A percentile compares a stretch with the other conserved stretches of the same genome.
Evolutionary conservation across 129 eudicot species (phyloP).

Genomic region (Helichrysum umbraculigerum): DNA sequence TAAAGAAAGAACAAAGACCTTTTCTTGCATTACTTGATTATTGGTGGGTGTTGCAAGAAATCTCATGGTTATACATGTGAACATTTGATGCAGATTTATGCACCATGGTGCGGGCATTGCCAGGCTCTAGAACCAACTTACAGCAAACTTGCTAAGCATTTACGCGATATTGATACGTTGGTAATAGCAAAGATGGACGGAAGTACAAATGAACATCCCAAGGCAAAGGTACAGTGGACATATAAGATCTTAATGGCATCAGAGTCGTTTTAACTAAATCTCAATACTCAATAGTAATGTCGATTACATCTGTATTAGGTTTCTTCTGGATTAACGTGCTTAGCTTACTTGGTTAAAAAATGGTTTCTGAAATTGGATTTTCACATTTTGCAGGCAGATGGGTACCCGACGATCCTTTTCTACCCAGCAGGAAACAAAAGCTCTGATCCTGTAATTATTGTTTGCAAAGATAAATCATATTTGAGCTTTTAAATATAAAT

Average conservation of each 20-base stretch:
- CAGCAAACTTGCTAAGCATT: constrained; percentile 87
- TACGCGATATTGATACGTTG: constrained; percentile 62
- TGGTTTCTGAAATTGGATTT: constrained; percentile 9
- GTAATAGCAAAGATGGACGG: constrained; percentile 89
- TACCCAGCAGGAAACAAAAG: constrained; percentile 88
- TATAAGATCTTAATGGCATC: background rate
- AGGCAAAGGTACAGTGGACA: constrained; percentile 54
- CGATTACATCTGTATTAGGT: background rate
- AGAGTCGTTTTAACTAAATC: background rate
- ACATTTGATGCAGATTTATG: constrained; percentile 53
- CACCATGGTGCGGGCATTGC: constrained; percentile 96
- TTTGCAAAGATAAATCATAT: constrained; percentile 4
- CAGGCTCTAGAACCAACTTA: constrained; percentile 88
- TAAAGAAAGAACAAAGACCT: background rate
- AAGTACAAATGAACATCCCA: constrained; percentile 82
- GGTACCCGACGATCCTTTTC: constrained; percentile 80
- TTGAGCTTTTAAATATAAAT: background rate
- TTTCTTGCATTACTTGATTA: background rate
- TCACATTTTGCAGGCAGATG: constrained; percentile 64
- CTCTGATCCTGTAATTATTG: constrained; percentile 63
- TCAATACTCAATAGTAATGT: background rate
- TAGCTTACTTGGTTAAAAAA: background rate
- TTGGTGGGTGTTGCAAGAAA: background rate
- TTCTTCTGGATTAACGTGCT: background rate
- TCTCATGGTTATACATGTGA: background rate